Evolutionary conservation across 352 stramenopile genomes (phyloP).

Genomic region (Phytopythium mirpurense): DNA sequence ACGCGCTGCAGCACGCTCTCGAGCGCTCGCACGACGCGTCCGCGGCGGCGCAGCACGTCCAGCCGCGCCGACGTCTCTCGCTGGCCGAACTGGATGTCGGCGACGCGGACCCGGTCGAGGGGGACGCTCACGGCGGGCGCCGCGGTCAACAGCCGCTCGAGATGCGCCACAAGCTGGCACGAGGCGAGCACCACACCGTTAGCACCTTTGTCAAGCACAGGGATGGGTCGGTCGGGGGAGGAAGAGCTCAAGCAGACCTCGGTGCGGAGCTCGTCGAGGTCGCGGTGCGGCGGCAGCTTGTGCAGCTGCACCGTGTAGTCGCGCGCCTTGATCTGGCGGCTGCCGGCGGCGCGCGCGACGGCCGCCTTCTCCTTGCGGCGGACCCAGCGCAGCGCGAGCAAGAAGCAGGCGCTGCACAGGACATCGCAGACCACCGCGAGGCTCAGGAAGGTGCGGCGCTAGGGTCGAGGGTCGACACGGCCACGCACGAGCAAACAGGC

Average conservation of each 20-base stretch:
- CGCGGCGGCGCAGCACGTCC: slow-evolving; percentile 52
- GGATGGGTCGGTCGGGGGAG: no score
- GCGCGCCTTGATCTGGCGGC: slow-evolving; percentile 59
- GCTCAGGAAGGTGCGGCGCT: slow-evolving; percentile 66
- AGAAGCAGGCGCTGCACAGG: slow-evolving; percentile 57
- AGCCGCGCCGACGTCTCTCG: slow-evolving; percentile 49
- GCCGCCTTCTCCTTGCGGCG: slow-evolving; percentile 64
- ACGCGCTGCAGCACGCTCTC: slow-evolving; percentile 62
- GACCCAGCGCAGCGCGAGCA: slow-evolving; percentile 67
- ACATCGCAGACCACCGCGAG: slow-evolving; percentile 71
- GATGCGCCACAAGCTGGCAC: slow-evolving; percentile 48
- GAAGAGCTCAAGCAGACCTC: slow-evolving; percentile 27
- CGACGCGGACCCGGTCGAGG: slow-evolving; percentile 56
- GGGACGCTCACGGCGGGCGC: slow-evolving; percentile 46
- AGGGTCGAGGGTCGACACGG: slow-evolving; percentile 7
- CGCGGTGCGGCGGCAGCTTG: slow-evolving; percentile 49
- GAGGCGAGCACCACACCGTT: background rate
- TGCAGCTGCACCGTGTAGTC: slow-evolving; percentile 81
- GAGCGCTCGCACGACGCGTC: slow-evolving; percentile 52
- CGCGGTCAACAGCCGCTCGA: slow-evolving; percentile 54
- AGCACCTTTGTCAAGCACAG: background rate
- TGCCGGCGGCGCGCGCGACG: slow-evolving; percentile 37
- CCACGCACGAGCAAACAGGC: no score
- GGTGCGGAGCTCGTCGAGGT: slow-evolving; percentile 51
- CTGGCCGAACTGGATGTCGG: slow-evolving; percentile 79